phyloP scores from a whole-genome alignment of 2,329 filamentous ascomycete genomes.

The Geosmithia flava region DNA sequence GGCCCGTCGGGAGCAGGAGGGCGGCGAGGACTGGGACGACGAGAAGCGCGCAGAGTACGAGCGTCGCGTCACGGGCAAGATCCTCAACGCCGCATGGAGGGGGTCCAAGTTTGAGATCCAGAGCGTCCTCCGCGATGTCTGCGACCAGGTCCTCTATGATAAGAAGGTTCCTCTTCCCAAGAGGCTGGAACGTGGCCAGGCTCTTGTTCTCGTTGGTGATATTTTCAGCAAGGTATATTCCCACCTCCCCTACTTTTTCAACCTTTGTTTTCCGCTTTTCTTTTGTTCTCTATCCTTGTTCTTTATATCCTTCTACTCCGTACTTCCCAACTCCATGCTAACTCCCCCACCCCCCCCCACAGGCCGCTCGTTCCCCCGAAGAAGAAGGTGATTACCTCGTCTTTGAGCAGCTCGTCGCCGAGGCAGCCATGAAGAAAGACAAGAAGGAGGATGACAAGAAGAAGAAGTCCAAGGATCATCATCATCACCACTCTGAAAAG shows the following conservation, averaged over 20 bases:
- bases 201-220: conserved; percentile 76
- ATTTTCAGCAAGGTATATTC: conserved; percentile 67
- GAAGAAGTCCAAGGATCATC: conserved; percentile 39
- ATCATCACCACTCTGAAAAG: neutral
- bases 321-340: neutral
- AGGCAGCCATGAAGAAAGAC: conserved; percentile 92
- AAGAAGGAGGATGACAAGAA: conserved; percentile 61
- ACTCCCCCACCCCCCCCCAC: neutral
- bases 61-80: conserved; percentile 92
- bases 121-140: conserved; percentile 87
- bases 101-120: conserved; percentile 98
- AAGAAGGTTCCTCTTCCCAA: conserved; percentile 72
- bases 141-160: conserved; percentile 72
- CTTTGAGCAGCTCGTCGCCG: conserved; percentile 94
- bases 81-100: conserved; percentile 89
- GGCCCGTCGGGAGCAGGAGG: conserved; percentile 88
- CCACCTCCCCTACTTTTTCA: neutral
- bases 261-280: neutral
- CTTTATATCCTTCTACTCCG: no score
- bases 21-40: conserved; percentile 96
- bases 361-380: conserved; percentile 83
- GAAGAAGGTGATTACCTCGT: conserved; percentile 98
- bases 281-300: no score
- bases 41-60: conserved; percentile 95
- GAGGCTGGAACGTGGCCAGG: conserved; percentile 81